Evolutionary conservation across 2,329 filamentous ascomycete genomes (phyloP), one percentile per base, ranked within the genome.

Genomic region (Alternaria viburni): DNA sequence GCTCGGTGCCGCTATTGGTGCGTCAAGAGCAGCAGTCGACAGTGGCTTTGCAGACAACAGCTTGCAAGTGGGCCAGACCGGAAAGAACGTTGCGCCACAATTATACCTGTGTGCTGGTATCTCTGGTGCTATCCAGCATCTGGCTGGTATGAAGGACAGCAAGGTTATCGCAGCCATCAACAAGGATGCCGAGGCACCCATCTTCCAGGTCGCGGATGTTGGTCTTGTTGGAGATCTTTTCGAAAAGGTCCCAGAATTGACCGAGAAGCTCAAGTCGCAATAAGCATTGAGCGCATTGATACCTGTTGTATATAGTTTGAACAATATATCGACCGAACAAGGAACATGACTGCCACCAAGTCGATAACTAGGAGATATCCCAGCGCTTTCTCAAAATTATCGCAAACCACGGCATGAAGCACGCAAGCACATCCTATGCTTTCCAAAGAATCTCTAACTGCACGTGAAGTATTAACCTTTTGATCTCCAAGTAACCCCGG

Each of bases 91-190:
- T 58, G 96, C 96, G 50, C 96, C 96, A 63, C 91, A 99, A 81
- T 85, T 99, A 65, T 99, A 99, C 80, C 87, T 99, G 71, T 96
- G 93, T 57, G 94, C 95, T 12, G 96, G 96, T 77, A 98, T 99
- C 73, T 97, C 93, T 9, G 96, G 96, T 57, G 96, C 96, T 21
- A 99, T 99, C 73, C 96, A 99, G 83, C 96, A 99, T 85, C 82
- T 99, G 82, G 96, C 96, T 30, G 96, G 96, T 78, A 99, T 99
- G 96, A 99, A 99, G 87, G 96, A 99, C 79, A 97, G 93, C 85
- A 99, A 99, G 85, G 96, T 99, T 62, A 99, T 99, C 83, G 96
- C 95, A 21, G 93, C 93, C 13, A 98, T 99, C 78, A 99, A 99
- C 86, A 99, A 99, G 85, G 96, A 99, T 77, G 85, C 90, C 5